Percentiles rank a stretch among this genome's conserved stretches.
Evolutionary conservation across 805 yeast genomes (phyloP).

Genomic region (Saturnispora halmiae): DNA sequence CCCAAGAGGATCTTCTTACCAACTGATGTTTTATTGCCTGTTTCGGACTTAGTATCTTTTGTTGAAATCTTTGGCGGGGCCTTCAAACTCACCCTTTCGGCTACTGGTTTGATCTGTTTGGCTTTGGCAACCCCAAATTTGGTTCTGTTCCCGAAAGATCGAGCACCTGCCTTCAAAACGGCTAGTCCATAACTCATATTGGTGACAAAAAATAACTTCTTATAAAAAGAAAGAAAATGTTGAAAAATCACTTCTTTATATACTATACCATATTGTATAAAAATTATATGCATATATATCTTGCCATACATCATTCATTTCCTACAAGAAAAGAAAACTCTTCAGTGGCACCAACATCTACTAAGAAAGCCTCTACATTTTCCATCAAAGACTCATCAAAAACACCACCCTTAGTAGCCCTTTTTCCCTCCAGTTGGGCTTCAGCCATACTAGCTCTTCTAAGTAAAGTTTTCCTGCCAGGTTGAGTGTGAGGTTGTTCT

Average conservation of each 20-base stretch:
- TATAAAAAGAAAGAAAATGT: slow-evolving; percentile 1
- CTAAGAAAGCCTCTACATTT: slow-evolving; percentile 62
- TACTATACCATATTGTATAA: neutral
- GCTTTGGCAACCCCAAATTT: slow-evolving; percentile 1
- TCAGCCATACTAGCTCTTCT: slow-evolving; percentile 64
- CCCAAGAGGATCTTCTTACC: slow-evolving; percentile 8
- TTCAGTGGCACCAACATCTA: slow-evolving; percentile 39
- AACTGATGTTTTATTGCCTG: neutral
- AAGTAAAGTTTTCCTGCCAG: slow-evolving; percentile 23
- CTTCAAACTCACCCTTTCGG: neutral
- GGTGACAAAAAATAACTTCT: no score
- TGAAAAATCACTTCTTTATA: neutral
- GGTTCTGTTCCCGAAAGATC: neutral
- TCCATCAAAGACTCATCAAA: slow-evolving; percentile 67
- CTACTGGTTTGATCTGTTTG: neutral
- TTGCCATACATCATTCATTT: slow-evolving; percentile 11
- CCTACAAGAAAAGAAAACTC: slow-evolving; percentile 32
- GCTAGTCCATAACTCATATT: neutral
- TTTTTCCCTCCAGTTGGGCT: slow-evolving; percentile 66
- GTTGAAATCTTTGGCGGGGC: slow-evolving; percentile 3
- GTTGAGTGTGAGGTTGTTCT: neutral
- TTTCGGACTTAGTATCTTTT: neutral
- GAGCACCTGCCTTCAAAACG: neutral
- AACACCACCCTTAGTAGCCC: slow-evolving; percentile 68
- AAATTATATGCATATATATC: neutral